A percentile compares a stretch with the other conserved stretches of the same genome.
Conservation (phyloP, 192 early-diverging fungal genomes). For the Coemansia sp. region DNA sequence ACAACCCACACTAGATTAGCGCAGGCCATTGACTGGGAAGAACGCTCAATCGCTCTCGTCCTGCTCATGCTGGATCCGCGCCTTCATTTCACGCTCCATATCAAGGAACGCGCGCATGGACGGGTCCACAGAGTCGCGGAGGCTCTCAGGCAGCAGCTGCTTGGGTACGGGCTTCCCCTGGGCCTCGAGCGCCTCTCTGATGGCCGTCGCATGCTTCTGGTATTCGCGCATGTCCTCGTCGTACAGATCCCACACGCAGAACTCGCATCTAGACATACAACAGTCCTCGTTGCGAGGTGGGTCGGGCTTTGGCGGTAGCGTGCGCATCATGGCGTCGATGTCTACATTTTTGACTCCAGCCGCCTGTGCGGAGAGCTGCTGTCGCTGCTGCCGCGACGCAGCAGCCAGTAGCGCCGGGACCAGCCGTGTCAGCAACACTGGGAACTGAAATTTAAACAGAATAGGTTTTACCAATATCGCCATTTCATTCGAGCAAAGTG, state of each 20-base stretch:
- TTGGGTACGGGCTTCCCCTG: conserved; percentile 33
- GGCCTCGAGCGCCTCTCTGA: conserved; percentile 28
- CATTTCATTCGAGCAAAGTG: too few species aligned
- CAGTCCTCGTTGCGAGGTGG: conserved; percentile 45
- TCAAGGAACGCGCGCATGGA: conserved; percentile 54
- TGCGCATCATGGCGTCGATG: conserved; percentile 28
- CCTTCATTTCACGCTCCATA: conserved; percentile 47
- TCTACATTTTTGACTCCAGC: conserved; percentile 14
- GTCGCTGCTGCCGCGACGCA: neutral
- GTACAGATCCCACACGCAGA: conserved; percentile 55
- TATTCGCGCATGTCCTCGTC: conserved; percentile 55
- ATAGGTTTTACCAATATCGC: too few species aligned
- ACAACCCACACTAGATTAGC: conserved; percentile 9
- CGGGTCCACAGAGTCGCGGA: conserved; percentile 42
- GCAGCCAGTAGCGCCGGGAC: neutral
- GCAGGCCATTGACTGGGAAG: conserved; percentile 4
- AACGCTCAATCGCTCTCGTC: conserved; percentile 9
- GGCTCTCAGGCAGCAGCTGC: conserved; percentile 30
- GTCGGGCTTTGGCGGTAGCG: conserved; percentile 50
- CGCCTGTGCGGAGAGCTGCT: conserved; percentile 8
- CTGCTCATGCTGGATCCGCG: conserved; percentile 36
- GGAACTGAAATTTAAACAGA: too few species aligned
- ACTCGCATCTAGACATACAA: conserved; percentile 52
- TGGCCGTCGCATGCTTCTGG: conserved; percentile 31
- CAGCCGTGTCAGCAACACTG: too few species aligned